Percentiles rank a stretch among this genome's conserved stretches.
phyloP scores from a whole-genome alignment of 179 eudicot genomes.

The Silene vulgaris region DNA sequence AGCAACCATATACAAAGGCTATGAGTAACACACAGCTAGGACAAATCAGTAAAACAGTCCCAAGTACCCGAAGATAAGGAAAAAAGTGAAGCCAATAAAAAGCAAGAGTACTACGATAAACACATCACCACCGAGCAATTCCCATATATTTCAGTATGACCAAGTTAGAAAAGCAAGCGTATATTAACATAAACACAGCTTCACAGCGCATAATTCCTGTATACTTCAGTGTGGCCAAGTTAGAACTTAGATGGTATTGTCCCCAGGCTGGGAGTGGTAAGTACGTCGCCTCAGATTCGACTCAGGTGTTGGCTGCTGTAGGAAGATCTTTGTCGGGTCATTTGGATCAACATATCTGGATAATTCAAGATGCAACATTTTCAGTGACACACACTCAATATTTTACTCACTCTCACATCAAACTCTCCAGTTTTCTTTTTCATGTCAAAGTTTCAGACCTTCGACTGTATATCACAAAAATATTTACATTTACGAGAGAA shows the following conservation, averaged over 20 bases:
- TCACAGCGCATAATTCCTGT: not conserved
- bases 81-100: too few species aligned
- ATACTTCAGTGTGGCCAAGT: not conserved
- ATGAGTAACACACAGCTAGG: too few species aligned
- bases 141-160: too few species aligned
- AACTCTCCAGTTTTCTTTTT: too few species aligned
- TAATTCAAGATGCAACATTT: not conserved
- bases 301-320: constrained; percentile 87
- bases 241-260: constrained; percentile 29
- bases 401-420: not conserved
- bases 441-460: too few species aligned
- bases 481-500: too few species aligned
- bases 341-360: constrained; percentile 92
- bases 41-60: too few species aligned
- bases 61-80: too few species aligned
- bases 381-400: not conserved
- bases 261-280: constrained; percentile 56
- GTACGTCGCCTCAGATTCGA: constrained; percentile 82
- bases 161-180: not conserved
- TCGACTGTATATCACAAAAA: too few species aligned
- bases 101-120: too few species aligned
- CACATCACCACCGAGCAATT: too few species aligned
- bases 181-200: not conserved
- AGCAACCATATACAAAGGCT: too few species aligned
- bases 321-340: constrained; percentile 83